Conservation (phyloP, 1,284 basidiomycete species). For the Naganishia cerealis region DNA sequence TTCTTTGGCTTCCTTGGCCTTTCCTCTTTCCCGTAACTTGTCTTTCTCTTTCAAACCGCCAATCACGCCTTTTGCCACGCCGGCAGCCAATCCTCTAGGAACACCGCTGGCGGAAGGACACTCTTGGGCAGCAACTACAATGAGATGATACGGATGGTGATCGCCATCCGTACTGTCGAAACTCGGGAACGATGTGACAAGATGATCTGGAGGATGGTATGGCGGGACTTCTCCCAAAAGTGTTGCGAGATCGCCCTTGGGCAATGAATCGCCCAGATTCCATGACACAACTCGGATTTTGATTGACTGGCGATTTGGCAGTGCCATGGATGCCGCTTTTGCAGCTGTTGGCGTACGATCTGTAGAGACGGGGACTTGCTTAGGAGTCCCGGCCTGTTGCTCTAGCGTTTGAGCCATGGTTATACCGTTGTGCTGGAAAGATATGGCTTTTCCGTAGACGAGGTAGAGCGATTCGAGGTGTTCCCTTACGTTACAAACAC, state of each 20-base stretch:
- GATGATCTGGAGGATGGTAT: conserved; percentile 40
- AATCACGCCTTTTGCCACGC: conserved; percentile 52
- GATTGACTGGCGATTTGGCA: conserved; percentile 46
- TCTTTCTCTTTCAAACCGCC: conserved; percentile 42
- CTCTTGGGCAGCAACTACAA: conserved; percentile 58
- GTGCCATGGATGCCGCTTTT: not conserved
- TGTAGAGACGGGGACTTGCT: not conserved
- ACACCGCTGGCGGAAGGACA: conserved; percentile 53
- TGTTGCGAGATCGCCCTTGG: conserved; percentile 57
- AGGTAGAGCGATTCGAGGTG: not conserved
- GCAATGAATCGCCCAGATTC: conserved; percentile 58
- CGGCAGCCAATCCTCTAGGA: conserved; percentile 51
- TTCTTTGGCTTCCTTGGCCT: conserved; percentile 29
- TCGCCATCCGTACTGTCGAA: conserved; percentile 42
- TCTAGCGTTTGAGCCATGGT: not conserved
- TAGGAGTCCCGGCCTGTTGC: not conserved
- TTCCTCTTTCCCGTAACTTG: conserved; percentile 37
- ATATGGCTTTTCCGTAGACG: not conserved
- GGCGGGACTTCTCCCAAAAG: conserved; percentile 55
- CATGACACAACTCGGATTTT: conserved; percentile 58
- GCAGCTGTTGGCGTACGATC: conserved; percentile 4
- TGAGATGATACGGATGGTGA: conserved; percentile 57
- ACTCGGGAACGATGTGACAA: conserved; percentile 37
- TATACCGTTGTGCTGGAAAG: not conserved
- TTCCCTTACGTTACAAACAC: not conserved